Evolutionary conservation across 2,329 filamentous ascomycete genomes (phyloP), one percentile per base, ranked within the genome.

Genomic region (Verruconis gallopava): DNA sequence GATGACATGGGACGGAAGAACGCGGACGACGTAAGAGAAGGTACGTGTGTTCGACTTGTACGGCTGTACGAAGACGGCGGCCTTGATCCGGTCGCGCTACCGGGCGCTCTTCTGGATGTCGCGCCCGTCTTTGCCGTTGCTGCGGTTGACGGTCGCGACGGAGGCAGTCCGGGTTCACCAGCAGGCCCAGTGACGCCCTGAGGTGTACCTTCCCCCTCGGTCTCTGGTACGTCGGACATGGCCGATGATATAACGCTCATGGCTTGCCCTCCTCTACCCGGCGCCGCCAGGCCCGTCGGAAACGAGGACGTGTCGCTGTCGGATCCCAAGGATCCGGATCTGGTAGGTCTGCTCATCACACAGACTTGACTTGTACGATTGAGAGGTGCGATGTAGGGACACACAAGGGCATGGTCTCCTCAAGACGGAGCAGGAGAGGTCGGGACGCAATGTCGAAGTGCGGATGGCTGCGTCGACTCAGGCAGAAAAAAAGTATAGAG

Each of bases 1-100:
- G 89, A 93, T 64, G 88, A 96, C 85, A 98, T 93, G 30, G 91
- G 91, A 17, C 81, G 81, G 57, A 93, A 94, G 65, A 98, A 96
- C 42, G 85, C 89, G 55, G 89, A 82, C 13, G 85, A 86, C 2
- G 85, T 81, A 41, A 98, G 67, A 2, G 82, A 86, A 1, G 91
- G 88, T 15, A 93, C 86, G 67, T 98, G 91, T 33, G 84, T 91
- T 54, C 80, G 75, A 21, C 30, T 37, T 9, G 6, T 9, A n/a
- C 25, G 6, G 56, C 80, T 86, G 36, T 81, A 70, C 33, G 83
- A 71, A 49, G 79, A 89, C 13, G 68, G 71, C 41, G 68, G 80
- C 49, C 71, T 71, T 61, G 76, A 56, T 59, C 70, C 68, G 58
- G 46, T 60, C 4, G 57, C 55, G 41, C 62, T 59, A 13, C 53